Base-by-base conservation (phyloP, 768 basidiomycete genomes). In the Lentinula lateritia region DNA sequence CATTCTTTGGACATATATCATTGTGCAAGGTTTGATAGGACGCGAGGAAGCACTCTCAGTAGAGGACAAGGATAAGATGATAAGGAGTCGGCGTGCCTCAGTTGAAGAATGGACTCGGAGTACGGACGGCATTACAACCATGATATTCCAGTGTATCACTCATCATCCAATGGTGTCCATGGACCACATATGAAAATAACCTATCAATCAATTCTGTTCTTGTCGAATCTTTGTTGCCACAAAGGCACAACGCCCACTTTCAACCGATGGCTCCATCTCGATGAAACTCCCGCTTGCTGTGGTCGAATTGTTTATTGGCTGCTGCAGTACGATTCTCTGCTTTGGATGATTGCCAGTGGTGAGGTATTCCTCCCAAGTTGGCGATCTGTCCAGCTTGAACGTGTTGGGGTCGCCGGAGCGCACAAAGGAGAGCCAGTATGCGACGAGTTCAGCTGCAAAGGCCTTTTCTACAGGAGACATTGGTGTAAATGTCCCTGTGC, bases 371-470 rank as follows among this genome's bases (percentile, higher is more conserved):
- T 76, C 63, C 85, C 87, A 87, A 16, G 57, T 64, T 0, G 84
- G 85, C 0, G 85, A 83, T 38, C 77, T 72, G 0, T 74, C 64
- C 1, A 86, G 76, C 67, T 82, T 85, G 72, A 76, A 74, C 6
- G 78, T 78, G 69, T 85, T 87, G 0, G 84, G 85, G 66, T 86
- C 70, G 1, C 78, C 77, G 1, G 80, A 68, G 45, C 84, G 83
- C 20, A 87, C 84, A 63, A 88, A 87, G 2, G 84, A 88, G 6
- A 87, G 71, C 84, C 85, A 86, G 68, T 87, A 86, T 6, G 82
- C 85, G 46, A 85, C 84, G 35, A 85, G 72, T 68, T 88, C 88
- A 39, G 76, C 69, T 0, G 83, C 80, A 63, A 88, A 87, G 6
- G 80, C 78, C 1, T 64, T 67, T 64, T 86, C 79, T 8, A 75